Evolutionary conservation across 208 protist species (phyloP).

Genomic region (Acanthamoeba lenticulata): DNA sequence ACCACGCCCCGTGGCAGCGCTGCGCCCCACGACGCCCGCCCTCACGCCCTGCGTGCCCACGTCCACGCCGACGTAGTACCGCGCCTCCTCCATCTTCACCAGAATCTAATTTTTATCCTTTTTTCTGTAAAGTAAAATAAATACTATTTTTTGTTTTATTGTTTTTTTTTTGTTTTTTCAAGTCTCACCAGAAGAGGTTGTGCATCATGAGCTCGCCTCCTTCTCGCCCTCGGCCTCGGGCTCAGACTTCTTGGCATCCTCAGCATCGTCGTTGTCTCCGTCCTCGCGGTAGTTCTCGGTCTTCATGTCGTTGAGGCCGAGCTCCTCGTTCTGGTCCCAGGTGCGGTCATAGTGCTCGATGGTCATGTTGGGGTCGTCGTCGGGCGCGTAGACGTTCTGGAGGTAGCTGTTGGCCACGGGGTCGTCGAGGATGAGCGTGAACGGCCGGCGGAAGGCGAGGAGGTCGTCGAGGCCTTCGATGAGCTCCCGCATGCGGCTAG

Average conservation of each 20-base stretch:
- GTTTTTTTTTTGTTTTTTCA: no score
- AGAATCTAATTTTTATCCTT: no score
- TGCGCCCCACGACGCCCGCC: neutral
- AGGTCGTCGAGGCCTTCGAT: conserved; percentile 72
- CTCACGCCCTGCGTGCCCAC: conserved; percentile 18
- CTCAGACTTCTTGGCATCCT: neutral
- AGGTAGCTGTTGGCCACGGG: conserved; percentile 84
- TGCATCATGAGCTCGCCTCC: no score
- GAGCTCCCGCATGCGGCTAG: conserved; percentile 46
- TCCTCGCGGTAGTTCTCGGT: conserved; percentile 64
- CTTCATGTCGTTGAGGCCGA: conserved; percentile 89
- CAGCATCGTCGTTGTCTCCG: neutral
- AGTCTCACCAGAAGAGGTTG: no score
- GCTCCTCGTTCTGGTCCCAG: conserved; percentile 87
- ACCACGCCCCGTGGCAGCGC: neutral
- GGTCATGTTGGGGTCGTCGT: conserved; percentile 86
- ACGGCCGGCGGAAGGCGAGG: conserved; percentile 63
- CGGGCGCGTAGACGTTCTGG: conserved; percentile 87
- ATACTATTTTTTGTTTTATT: neutral
- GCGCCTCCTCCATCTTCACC: neutral
- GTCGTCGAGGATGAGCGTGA: conserved; percentile 88
- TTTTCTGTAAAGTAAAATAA: no score
- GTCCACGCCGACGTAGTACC: conserved; percentile 31
- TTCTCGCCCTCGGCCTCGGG: neutral
- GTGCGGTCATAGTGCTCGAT: conserved; percentile 86